A percentile compares a stretch with the other conserved stretches of the same genome.
Conservation (phyloP, 2,329 filamentous ascomycete species). For the Coleophoma cylindrospora region DNA sequence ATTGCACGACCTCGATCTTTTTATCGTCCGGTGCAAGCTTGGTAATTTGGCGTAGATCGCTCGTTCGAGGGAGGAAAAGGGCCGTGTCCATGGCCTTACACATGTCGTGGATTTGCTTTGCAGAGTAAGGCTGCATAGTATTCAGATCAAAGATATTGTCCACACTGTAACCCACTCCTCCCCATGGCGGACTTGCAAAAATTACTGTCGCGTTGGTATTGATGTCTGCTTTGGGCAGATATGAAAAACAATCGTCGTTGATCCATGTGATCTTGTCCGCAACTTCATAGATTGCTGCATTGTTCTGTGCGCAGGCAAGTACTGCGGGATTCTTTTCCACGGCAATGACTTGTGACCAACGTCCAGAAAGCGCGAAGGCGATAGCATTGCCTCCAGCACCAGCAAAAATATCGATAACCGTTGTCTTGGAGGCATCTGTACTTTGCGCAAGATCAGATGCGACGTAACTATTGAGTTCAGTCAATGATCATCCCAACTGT, state of each 20-base stretch:
- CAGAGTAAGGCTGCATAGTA: slow-evolving; percentile 83
- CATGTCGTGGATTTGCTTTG: slow-evolving; percentile 55
- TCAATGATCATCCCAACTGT: slow-evolving; percentile 1
- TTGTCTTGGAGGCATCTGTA: slow-evolving; percentile 14
- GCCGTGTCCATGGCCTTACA: slow-evolving; percentile 59
- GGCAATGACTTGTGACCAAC: slow-evolving; percentile 80
- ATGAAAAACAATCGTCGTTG: slow-evolving; percentile 73
- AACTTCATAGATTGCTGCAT: slow-evolving; percentile 81
- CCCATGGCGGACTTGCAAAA: slow-evolving; percentile 73
- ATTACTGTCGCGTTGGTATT: slow-evolving; percentile 37
- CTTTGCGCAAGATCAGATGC: slow-evolving; percentile 62
- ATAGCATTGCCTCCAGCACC: slow-evolving; percentile 93
- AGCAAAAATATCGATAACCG: slow-evolving; percentile 80
- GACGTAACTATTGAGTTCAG: slow-evolving; percentile 52
- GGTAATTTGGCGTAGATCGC: slow-evolving; percentile 75
- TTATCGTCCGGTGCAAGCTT: slow-evolving; percentile 39
- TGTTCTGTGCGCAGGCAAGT: slow-evolving; percentile 86
- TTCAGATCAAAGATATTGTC: slow-evolving; percentile 75
- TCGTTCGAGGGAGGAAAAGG: slow-evolving; percentile 81
- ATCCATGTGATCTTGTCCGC: slow-evolving; percentile 77
- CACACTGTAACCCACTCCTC: slow-evolving; percentile 59
- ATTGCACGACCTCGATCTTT: slow-evolving; percentile 76
- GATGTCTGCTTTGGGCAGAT: slow-evolving; percentile 17
- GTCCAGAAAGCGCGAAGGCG: slow-evolving; percentile 77
- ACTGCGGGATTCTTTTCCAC: slow-evolving; percentile 80